These are phyloP conservation scores for Babesia microti DNA, from an alignment of 169 alveolate genomes.

Conservation along the genomic window DNA sequence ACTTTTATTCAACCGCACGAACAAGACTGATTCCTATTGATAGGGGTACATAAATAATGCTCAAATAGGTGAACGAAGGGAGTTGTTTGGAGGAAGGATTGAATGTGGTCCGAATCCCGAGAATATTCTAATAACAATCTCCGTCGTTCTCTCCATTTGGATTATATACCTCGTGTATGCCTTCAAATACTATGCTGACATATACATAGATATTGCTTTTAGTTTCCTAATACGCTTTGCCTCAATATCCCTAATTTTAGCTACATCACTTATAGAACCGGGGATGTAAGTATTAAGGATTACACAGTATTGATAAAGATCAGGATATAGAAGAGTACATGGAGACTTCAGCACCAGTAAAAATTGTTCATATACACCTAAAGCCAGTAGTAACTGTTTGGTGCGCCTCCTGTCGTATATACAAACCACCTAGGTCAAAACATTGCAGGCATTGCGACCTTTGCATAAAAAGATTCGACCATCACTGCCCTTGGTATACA, in stretches of 20 bases:
- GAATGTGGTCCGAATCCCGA: no score
- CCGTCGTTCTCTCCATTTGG: no score
- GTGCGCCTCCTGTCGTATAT: constrained; percentile 26
- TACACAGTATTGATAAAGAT: not conserved
- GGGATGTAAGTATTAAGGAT: constrained; percentile 1
- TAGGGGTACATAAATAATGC: no score
- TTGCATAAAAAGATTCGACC: constrained; percentile 86
- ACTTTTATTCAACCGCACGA: no score
- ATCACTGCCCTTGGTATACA: constrained; percentile 86
- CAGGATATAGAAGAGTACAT: constrained; percentile 7
- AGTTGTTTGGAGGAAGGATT: no score
- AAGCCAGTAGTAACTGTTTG: not conserved
- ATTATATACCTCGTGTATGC: no score
- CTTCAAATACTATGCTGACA: no score
- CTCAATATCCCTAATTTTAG: not conserved
- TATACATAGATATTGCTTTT: not conserved
- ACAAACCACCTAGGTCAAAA: constrained; percentile 80
- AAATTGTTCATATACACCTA: constrained; percentile 8
- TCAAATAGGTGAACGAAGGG: no score
- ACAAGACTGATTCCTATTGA: no score
- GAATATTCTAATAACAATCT: no score
- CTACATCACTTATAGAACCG: not conserved
- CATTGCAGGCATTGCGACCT: constrained; percentile 85
- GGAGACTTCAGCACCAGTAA: not conserved
- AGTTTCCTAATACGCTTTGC: not conserved